These are phyloP conservation scores for Serpula lacrymans DNA, from an alignment of 768 basidiomycete genomes.

Conservation along the genomic window DNA sequence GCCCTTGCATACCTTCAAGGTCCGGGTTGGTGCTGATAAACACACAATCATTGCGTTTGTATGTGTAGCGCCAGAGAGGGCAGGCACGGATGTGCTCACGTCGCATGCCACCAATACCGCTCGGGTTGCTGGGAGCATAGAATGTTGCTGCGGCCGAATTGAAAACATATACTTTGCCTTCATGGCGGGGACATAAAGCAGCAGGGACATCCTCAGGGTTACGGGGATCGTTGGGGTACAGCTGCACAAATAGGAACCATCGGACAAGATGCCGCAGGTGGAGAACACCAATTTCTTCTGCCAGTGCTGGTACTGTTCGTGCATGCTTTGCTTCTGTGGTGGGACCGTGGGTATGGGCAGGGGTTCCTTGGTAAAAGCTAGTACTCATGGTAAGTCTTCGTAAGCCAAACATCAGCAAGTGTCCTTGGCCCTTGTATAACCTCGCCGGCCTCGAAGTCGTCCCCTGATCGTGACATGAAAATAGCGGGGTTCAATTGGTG, in stretches of 20 bases:
- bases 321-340: neutral
- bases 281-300: neutral
- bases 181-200: neutral
- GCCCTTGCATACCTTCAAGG: neutral
- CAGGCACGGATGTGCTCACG: conserved; percentile 1
- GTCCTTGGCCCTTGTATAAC: neutral
- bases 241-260: conserved; percentile 5
- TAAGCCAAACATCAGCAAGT: neutral
- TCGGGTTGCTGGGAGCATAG: conserved; percentile 7
- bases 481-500: too few species aligned
- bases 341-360: neutral
- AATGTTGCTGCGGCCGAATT: conserved; percentile 4
- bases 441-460: too few species aligned
- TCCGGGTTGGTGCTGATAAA: neutral
- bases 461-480: too few species aligned
- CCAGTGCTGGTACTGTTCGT: neutral
- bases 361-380: neutral
- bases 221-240: conserved; percentile 1
- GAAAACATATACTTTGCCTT: conserved; percentile 1
- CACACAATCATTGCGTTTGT: conserved; percentile 6
- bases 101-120: conserved; percentile 7
- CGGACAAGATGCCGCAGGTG: neutral
- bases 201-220: conserved; percentile 1
- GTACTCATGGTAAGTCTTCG: neutral
- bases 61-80: neutral